Evolutionary conservation across 2,329 filamentous ascomycete species (phyloP).

Genomic region (Stachybotrys echinatus): DNA sequence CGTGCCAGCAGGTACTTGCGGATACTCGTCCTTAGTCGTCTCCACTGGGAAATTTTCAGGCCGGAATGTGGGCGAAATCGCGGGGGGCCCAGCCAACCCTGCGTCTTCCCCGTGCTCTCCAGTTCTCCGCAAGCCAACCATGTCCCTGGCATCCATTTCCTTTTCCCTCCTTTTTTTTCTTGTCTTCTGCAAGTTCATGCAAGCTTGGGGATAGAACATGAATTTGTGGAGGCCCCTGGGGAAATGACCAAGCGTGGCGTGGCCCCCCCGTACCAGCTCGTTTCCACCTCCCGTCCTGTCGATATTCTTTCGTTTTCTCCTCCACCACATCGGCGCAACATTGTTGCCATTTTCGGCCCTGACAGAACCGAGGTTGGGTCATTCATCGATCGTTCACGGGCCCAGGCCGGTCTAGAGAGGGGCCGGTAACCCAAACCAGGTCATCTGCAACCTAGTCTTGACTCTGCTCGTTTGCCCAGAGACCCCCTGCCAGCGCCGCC

Average conservation of each 20-base stretch:
- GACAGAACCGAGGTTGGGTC: not conserved
- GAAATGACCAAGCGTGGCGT: not conserved
- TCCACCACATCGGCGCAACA: not conserved
- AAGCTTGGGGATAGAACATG: not conserved
- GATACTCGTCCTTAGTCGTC: not conserved
- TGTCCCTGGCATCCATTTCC: not conserved
- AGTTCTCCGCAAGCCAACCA: too few species aligned
- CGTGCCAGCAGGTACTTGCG: not conserved
- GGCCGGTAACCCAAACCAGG: not conserved
- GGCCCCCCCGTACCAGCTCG: not conserved
- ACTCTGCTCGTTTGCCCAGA: too few species aligned
- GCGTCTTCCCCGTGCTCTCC: not conserved
- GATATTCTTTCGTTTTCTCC: too few species aligned
- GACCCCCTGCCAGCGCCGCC: not conserved
- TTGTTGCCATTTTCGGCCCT: not conserved
- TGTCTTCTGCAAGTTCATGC: not conserved
- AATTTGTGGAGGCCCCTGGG: not conserved
- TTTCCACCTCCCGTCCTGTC: too few species aligned
- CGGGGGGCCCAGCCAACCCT: not conserved
- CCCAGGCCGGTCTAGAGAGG: not conserved
- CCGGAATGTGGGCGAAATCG: not conserved
- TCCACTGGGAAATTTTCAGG: not conserved
- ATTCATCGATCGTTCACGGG: not conserved
- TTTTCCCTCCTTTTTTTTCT: not conserved
- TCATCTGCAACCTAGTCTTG: too few species aligned